A percentile compares a stretch with the other conserved stretches of the same genome.
Conservation (phyloP, 176 grass and related monocot species). For the Elaeis guineensis region DNA sequence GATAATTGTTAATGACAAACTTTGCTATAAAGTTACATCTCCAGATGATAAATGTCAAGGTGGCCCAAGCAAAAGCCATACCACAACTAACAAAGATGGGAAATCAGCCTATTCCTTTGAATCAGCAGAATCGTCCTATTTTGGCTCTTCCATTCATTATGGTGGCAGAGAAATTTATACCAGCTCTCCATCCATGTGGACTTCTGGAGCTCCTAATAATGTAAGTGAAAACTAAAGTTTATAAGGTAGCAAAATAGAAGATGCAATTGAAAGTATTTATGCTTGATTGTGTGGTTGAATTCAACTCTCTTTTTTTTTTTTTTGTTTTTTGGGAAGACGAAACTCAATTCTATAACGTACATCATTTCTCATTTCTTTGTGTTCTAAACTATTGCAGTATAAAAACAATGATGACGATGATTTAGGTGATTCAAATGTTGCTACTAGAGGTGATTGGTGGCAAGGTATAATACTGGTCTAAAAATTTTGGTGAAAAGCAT, state of each 20-base stretch:
- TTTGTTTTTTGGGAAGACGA: not conserved
- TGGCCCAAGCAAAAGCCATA: conserved; percentile 32
- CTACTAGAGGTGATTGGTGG: conserved; percentile 95
- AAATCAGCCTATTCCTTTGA: conserved; percentile 32
- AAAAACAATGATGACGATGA: conserved; percentile 50
- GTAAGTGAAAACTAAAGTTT: conserved; percentile 12
- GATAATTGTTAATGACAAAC: not conserved
- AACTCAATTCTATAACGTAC: not conserved
- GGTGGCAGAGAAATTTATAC: conserved; percentile 81
- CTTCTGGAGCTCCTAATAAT: conserved; percentile 23
- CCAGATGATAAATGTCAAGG: conserved; percentile 55
- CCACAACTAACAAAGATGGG: conserved; percentile 28
- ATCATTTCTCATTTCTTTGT: conserved; percentile 5
- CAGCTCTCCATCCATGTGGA: conserved; percentile 35
- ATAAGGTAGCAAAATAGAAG: not conserved
- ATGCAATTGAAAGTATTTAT: conserved; percentile 14
- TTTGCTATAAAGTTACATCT: conserved; percentile 5
- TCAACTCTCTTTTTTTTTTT: not conserved
- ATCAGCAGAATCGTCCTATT: conserved; percentile 48
- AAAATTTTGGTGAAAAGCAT: not conserved
- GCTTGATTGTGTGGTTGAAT: conserved; percentile 2
- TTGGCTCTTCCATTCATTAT: conserved; percentile 78
- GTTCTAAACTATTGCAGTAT: conserved; percentile 32
- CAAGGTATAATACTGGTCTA: conserved; percentile 51
- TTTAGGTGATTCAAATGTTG: conserved; percentile 29